These are phyloP conservation scores for Myrica gale DNA, from an alignment of 306 rosid genomes.

Conservation along the genomic window DNA sequence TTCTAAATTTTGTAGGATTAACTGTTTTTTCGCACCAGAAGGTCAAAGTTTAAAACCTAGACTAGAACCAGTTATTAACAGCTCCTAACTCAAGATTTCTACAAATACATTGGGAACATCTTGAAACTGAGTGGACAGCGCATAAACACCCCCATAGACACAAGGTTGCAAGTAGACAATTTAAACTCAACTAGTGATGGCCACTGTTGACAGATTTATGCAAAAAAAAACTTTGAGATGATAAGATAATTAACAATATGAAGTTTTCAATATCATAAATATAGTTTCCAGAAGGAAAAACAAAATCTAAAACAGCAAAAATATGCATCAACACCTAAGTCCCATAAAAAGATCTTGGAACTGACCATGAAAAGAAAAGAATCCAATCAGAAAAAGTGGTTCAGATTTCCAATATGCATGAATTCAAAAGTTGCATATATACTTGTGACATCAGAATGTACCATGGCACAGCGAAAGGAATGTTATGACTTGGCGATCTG, in stretches of 20 bases:
- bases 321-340: background rate
- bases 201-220: background rate
- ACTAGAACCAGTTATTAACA: background rate
- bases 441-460: background rate
- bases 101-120: background rate
- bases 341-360: background rate
- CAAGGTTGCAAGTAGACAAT: background rate
- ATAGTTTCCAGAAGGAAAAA: background rate
- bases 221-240: background rate
- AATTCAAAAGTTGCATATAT: background rate
- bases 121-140: background rate
- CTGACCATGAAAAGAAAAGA: background rate
- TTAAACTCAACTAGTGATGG: background rate
- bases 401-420: too few relatives aligned
- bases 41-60: background rate
- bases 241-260: background rate
- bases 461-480: conserved; percentile 17
- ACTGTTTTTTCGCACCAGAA: background rate
- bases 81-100: background rate
- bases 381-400: background rate
- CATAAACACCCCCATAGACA: background rate
- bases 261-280: background rate
- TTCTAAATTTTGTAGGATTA: background rate
- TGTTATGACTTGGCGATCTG: background rate
- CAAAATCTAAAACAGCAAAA: background rate